These are phyloP conservation scores for bread wheat (Triticum aestivum) DNA, from an alignment of 176 grass and related monocot genomes.

Conservation along the genomic window IWGSC_CS_RefSeq_v2.1 NC_057810.1:694651847-694652346, in stretches of 20 bases:
- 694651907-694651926: too few relatives aligned
- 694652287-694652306: slow-evolving; percentile 31
- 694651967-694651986: slow-evolving; percentile 36
- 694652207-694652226: slow-evolving; percentile 54
- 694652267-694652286: slow-evolving; percentile 42
- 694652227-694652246: slow-evolving; percentile 61
- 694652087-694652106: slow-evolving; percentile 39
- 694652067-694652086: not conserved
- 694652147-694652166: not conserved
- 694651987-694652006: slow-evolving; percentile 10
- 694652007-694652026: slow-evolving; percentile 5
- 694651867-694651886: too few relatives aligned
- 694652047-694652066: not conserved
- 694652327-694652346: slow-evolving; percentile 52
- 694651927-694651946: not conserved
- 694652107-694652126: not conserved
- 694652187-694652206: not conserved
- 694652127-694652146: not conserved
- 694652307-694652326: slow-evolving; percentile 49
- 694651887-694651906: too few relatives aligned
- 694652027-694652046: not conserved
- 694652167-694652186: not conserved
- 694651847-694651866: too few relatives aligned
- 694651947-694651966: slow-evolving; percentile 44
- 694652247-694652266: slow-evolving; percentile 41